phyloP scores from a whole-genome alignment of 306 rosid species.

The Vigna radiata region DNA sequence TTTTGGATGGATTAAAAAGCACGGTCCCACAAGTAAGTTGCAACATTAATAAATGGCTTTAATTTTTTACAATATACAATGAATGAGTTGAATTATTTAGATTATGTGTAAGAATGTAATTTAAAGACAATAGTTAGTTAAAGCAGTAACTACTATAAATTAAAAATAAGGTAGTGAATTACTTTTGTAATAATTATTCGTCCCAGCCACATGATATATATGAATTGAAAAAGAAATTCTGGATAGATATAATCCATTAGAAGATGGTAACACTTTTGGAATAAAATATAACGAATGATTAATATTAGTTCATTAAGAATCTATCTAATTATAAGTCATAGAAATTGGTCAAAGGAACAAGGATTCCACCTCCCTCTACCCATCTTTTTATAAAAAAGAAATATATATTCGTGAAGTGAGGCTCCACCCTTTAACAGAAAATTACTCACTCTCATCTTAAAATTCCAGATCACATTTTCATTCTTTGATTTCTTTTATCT shows the following conservation, averaged over 20 bases:
- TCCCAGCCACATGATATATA: neutral
- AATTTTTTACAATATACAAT: too few species aligned
- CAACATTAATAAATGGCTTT: too few species aligned
- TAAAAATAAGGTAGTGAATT: neutral
- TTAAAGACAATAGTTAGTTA: neutral
- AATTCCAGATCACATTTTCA: neutral
- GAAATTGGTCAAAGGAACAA: conserved; percentile 29
- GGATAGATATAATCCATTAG: neutral
- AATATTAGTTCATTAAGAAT: conserved; percentile 39
- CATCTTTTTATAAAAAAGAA: neutral
- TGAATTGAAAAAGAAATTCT: neutral
- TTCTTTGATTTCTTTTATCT: neutral
- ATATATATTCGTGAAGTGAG: conserved; percentile 23
- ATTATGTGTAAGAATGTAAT: neutral
- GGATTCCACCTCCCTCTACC: conserved; percentile 1
- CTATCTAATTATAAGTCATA: conserved; percentile 4
- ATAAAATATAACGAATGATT: conserved; percentile 30
- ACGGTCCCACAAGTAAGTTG: too few species aligned
- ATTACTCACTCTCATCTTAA: neutral
- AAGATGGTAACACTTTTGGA: neutral
- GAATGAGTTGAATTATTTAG: too few species aligned
- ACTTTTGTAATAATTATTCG: neutral
- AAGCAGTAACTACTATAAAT: neutral
- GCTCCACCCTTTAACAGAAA: conserved; percentile 1
- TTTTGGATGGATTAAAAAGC: too few species aligned